A percentile compares a stretch with the other conserved stretches of the same genome.
Evolutionary conservation across 495 filamentous ascomycete genomes (phyloP).

Genomic region (Barbatosphaeria neglecta): DNA sequence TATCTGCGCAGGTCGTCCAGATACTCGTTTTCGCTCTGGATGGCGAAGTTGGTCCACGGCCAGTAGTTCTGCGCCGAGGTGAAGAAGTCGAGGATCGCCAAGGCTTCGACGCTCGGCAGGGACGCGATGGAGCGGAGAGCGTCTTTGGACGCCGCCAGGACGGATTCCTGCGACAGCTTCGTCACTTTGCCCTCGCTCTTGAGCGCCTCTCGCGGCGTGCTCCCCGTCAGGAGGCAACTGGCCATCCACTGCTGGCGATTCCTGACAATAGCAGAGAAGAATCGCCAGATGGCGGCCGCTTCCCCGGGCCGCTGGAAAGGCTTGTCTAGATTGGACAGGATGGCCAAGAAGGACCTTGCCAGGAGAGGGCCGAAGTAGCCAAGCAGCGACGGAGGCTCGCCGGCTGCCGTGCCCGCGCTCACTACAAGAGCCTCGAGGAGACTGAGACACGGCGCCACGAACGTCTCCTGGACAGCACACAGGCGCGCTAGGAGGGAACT

Average conservation of each 20-base stretch:
- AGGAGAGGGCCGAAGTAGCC: conserved; percentile 75
- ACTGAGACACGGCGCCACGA: conserved; percentile 49
- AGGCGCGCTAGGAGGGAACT: conserved; percentile 64
- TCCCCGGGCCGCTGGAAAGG: conserved; percentile 53
- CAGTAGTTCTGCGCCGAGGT: conserved; percentile 77
- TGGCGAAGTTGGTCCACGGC: conserved; percentile 74
- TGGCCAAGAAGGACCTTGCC: conserved; percentile 69
- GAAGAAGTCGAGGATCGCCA: conserved; percentile 77
- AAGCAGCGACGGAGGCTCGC: conserved; percentile 79
- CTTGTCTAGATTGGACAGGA: conserved; percentile 66
- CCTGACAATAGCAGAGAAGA: conserved; percentile 78
- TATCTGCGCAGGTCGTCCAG: conserved; percentile 56
- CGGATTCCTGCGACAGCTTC: conserved; percentile 40
- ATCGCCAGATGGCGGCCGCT: conserved; percentile 62
- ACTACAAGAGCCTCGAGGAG: conserved; percentile 67
- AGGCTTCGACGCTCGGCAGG: conserved; percentile 45
- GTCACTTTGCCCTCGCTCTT: conserved; percentile 40
- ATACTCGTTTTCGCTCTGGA: conserved; percentile 63
- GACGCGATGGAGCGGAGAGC: conserved; percentile 55
- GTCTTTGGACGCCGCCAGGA: conserved; percentile 67
- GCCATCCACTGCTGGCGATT: conserved; percentile 93
- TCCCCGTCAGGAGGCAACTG: conserved; percentile 81
- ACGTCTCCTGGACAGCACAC: conserved; percentile 59
- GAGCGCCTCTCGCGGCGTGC: conserved; percentile 62
- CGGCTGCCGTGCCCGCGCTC: conserved; percentile 45